Evolutionary conservation across 495 filamentous ascomycete species (phyloP), one percentile per base, ranked within the genome.

Genomic region (Daldinia grandis): DNA sequence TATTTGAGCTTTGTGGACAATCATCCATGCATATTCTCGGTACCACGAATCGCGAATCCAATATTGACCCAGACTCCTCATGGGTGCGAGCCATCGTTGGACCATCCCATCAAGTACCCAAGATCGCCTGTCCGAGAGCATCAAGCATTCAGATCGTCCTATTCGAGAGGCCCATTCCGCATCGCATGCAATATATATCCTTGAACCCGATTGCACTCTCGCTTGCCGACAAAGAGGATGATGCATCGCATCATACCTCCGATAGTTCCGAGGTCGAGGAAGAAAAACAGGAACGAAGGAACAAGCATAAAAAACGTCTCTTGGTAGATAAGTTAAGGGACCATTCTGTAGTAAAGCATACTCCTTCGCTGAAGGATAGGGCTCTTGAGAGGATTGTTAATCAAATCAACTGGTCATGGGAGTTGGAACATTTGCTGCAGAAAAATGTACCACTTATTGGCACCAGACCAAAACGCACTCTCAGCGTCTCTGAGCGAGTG

Each of bases 141-240:
- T 78, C 91, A 3, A 93, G 88, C 7, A 87, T 97, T 35, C 95
- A 99, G 77, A 86, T 97, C 6, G 91, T 97, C 54, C 84, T 95
- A 71, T 99, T 93, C 78, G 89, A 97, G 68, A 85, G 93, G 21
- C 95, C 95, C 0, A 87, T 93, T 67, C 94, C 95, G 1, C 87
- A 84, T 31, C 87, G 89, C 64, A 99, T 99, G 95, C 95, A 99
- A 78, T 98, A 97, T 74, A 92, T 98, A 77, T 98, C 95, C 1
- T 82, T 97, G 17, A 86, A 88, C 44, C 95, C 95, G 0, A 98
- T 99, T 40, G 90, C 94, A 0, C 80, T 99, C 30, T 93, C 93
- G 0, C 81, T 99, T 57, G 92, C 87, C 8, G 96, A 97, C 76
- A 94, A 97, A 72, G 77, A 77, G 19, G 74, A 76, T 27, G 64